Percentiles rank a stretch among this genome's conserved stretches.
Conservation (phyloP, 768 basidiomycete species). For the Macrolepiota fuliginosa region DNA sequence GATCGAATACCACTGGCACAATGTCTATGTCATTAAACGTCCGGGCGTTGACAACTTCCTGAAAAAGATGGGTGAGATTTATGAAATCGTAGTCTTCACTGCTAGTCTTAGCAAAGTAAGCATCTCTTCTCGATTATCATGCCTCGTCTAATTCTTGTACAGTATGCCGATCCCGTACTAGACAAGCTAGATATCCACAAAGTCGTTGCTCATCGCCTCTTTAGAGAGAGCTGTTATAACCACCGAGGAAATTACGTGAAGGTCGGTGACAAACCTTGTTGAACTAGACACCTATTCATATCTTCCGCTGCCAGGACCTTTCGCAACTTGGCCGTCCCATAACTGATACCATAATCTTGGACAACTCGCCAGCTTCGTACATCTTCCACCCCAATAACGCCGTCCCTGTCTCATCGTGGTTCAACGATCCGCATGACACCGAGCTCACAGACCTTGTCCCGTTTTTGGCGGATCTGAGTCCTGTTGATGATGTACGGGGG, state of each 20-base stretch:
- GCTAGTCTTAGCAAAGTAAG: constrained; percentile 94
- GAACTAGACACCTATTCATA: constrained; percentile 8
- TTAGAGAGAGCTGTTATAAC: constrained; percentile 98
- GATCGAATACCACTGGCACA: constrained; percentile 98
- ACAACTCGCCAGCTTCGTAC: constrained; percentile 98
- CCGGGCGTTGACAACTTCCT: constrained; percentile 97
- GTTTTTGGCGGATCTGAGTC: constrained; percentile 85
- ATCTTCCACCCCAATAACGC: constrained; percentile 99
- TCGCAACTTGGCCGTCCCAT: constrained; percentile 96
- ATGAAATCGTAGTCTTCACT: constrained; percentile 97
- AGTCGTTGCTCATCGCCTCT: constrained; percentile 91
- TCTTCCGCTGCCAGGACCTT: constrained; percentile 66
- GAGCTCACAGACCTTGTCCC: constrained; percentile 95
- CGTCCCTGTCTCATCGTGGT: constrained; percentile 99
- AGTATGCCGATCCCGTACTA: constrained; percentile 98
- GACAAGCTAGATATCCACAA: constrained; percentile 94
- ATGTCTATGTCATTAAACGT: constrained; percentile 98
- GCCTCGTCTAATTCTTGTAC: constrained; percentile 14
- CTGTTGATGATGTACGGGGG: constrained; percentile 88
- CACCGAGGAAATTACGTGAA: constrained; percentile 99
- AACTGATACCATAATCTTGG: constrained; percentile 93
- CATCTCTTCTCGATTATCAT: constrained; percentile 11
- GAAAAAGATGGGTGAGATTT: constrained; percentile 97
- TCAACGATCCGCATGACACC: constrained; percentile 98
- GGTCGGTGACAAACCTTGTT: constrained; percentile 40